Conservation (phyloP, 257 asterid genomes). For the Plantago major region DNA sequence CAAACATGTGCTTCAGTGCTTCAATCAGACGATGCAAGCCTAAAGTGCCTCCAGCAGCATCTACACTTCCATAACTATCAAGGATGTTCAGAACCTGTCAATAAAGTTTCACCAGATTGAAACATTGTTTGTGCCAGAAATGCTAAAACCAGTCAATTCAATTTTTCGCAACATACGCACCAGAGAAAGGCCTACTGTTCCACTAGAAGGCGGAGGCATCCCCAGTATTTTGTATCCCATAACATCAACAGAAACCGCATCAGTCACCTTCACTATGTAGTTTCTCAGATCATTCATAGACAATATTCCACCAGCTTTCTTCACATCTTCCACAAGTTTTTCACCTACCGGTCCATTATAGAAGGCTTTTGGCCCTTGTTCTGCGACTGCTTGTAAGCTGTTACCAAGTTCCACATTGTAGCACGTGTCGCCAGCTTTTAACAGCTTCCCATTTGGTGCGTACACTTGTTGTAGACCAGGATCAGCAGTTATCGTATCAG, state of each 20-base stretch:
- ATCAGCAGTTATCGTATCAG: constrained; percentile 38
- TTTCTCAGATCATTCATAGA: constrained; percentile 77
- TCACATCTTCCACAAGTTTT: constrained; percentile 54
- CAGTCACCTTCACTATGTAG: constrained; percentile 46
- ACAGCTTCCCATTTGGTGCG: constrained; percentile 67
- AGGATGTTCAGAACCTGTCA: constrained; percentile 67
- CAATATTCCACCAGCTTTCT: constrained; percentile 71
- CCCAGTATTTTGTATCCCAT: constrained; percentile 80
- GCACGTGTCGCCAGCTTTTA: constrained; percentile 69
- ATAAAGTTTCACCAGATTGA: neutral
- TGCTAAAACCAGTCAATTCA: neutral
- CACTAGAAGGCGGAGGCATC: constrained; percentile 96
- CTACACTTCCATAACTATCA: constrained; percentile 37
- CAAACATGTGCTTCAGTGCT: constrained; percentile 79
- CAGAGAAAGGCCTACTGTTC: constrained; percentile 78
- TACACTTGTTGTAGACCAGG: constrained; percentile 58
- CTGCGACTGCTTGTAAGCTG: constrained; percentile 63
- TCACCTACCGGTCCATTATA: constrained; percentile 75
- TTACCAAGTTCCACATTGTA: constrained; percentile 71
- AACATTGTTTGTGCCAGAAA: neutral
- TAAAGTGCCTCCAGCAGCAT: constrained; percentile 54
- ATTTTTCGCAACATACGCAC: constrained; percentile 27
- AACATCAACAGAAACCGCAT: constrained; percentile 48
- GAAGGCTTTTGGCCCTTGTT: constrained; percentile 67
- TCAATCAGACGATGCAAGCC: constrained; percentile 87